Evolutionary conservation across 139 green algal species (phyloP).

Genomic region (Pseudopediastrum boryanum): DNA sequence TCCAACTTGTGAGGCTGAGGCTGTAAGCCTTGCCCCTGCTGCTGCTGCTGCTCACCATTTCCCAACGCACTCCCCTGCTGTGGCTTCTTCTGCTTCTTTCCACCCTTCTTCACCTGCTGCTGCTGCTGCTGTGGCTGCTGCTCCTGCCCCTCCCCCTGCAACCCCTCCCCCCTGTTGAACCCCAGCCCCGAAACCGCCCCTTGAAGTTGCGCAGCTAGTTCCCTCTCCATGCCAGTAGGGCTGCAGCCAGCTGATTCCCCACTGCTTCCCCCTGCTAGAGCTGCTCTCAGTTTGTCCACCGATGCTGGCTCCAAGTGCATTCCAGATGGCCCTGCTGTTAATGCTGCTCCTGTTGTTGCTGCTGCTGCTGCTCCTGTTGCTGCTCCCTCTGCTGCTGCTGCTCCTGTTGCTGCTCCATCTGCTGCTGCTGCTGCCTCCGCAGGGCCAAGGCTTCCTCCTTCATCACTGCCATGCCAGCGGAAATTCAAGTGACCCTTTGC

Average conservation of each 20-base stretch:
- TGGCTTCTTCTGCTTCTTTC: not conserved
- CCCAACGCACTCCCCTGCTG: too few species aligned
- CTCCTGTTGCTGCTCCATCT: constrained; percentile 11
- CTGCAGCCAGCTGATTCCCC: too few species aligned
- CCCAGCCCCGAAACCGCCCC: not conserved
- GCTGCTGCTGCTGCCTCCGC: constrained; percentile 27
- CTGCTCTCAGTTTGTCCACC: too few species aligned
- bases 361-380: constrained; percentile 4
- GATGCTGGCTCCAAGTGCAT: too few species aligned
- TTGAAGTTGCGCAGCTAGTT: not conserved
- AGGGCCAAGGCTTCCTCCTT: too few species aligned
- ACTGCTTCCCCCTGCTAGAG: too few species aligned
- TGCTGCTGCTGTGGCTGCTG: not conserved
- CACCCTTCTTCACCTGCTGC: not conserved
- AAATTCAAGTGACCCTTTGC: constrained; percentile 7
- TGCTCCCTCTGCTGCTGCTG: constrained; percentile 22
- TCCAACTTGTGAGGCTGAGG: not conserved
- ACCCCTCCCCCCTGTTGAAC: not conserved
- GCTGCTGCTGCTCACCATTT: not conserved
- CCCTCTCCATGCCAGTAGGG: too few species aligned
- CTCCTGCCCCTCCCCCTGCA: not conserved
- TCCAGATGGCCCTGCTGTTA: too few species aligned
- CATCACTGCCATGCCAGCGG: not conserved
- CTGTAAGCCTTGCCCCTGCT: not conserved
- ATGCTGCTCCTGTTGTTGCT: not conserved